Evolutionary conservation across 306 rosid species (phyloP), one percentile per base, ranked within the genome.

Genomic region (Parietaria judaica): DNA sequence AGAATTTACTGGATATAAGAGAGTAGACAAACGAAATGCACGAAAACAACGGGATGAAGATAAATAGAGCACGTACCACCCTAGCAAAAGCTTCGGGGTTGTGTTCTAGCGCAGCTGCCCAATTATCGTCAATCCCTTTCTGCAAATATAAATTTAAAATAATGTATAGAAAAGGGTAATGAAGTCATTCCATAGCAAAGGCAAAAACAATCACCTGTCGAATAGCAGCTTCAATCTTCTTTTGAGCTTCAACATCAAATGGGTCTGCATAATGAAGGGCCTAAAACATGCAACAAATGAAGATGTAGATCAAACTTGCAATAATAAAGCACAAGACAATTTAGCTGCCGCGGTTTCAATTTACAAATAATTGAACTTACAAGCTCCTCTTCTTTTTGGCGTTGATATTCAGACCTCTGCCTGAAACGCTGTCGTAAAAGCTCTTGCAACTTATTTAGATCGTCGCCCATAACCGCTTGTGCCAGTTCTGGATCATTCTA

Each of bases 71-170:
- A 79, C 86, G 47, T 71, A 92, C 99, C 95, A 92, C 99, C 68
- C 95, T 88, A 51, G 94, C 99, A 86, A 92, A 92, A 74, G 78
- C 92, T 88, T 92, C 99, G 2, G 99, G 96, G 74, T 92, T 92
- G 72, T 92, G 79, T 62, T 92, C 99, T 23, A 92, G 68, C 54
- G 99, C 99, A 68, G 99, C 99, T 54, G 78, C 95, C 99, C 99
- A 92, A 75, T 92, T 92, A 74, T 92, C 99, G 77, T 92, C 99
- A 69, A 92, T 88, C 72, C 96, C 99, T 88, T 84, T 88, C 99
- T 88, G 84, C 55, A 78, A 61, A 67, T 15, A 56, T 35, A 58
- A 77, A 65, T 53, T 11, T 9, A 31, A 17, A 52, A 23, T 23
- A 23, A 23, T 45, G 64, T 41, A 6, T 54, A 54, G 14, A 4